Evolutionary conservation across 2,329 filamentous ascomycete species (phyloP), one percentile per base, ranked within the genome.

Genomic region (Talaromyces sp.): DNA sequence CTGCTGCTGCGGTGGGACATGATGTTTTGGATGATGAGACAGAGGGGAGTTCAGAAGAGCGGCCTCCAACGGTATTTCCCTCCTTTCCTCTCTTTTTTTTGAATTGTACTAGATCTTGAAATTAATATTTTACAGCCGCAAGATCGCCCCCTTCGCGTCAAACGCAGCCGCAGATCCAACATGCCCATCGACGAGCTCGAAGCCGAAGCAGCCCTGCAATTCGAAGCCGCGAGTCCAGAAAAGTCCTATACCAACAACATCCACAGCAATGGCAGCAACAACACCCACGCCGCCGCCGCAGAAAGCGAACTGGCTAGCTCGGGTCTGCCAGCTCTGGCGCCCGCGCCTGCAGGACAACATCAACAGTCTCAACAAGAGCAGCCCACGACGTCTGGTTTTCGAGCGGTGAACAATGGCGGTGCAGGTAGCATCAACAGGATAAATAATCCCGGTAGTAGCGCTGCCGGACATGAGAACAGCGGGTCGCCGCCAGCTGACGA

Each of bases 71-170:
- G 60, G 75, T 78, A 68, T 67, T 55, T 57, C 19, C 56, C 35
- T 27, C 52, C 14, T 48, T 29, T 54, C 14, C 46, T 51, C 38
- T 17, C 19, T 14, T 1, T 26, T 14, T 50, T 17, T n/a, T n/a
- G 12, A 8, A 21, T 12, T 17, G 19, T 53, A 17, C 26, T 21
- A 43, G 9, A 17, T 14, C 35, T 29, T n/a, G 4, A 35, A 17
- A 27, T n/a, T 54, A n/a, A 19, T 29, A 17, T 32, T 10, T 10
- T 50, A 53, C 62, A 80, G 77, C 78, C 78, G 48, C 72, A 77
- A 69, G 77, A 80, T 70, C 72, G 78, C 54, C 78, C 78, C 7
- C 73, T 79, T 51, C 75, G 78, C 60, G 70, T 74, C 21, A 79
- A 78, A 63, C 74, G 74, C 62, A 75, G 71, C 52, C 74, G 75